phyloP scores from a whole-genome alignment of 192 early-diverging fungal species.

The Ambispora gerdemannii region DNA sequence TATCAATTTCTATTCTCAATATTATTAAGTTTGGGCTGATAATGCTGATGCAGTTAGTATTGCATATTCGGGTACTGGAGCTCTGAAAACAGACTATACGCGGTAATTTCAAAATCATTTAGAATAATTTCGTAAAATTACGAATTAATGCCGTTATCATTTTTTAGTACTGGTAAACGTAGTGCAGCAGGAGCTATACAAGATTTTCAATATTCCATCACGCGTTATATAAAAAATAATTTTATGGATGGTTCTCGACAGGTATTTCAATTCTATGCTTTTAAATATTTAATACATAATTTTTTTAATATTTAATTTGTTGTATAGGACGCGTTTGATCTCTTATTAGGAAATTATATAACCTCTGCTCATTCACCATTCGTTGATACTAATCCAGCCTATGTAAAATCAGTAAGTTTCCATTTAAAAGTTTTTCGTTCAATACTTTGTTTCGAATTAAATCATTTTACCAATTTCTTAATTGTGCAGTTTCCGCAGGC shows the following conservation, averaged over 20 bases:
- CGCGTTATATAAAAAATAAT: slow-evolving; percentile 92
- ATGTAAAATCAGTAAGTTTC: slow-evolving; percentile 51
- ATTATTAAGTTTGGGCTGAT: slow-evolving; percentile 89
- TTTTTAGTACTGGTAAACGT: slow-evolving; percentile 78
- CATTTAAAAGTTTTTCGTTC: background rate
- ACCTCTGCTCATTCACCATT: slow-evolving; percentile 46
- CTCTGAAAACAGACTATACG: slow-evolving; percentile 97
- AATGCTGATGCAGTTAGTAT: slow-evolving; percentile 90
- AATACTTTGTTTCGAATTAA: background rate
- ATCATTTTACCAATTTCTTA: slow-evolving; percentile 28
- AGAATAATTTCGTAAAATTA: background rate
- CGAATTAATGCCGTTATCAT: too few relatives aligned
- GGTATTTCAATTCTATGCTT: slow-evolving; percentile 18
- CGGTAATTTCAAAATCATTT: slow-evolving; percentile 40
- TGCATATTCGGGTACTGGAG: slow-evolving; percentile 94
- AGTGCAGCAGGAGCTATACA: slow-evolving; percentile 75
- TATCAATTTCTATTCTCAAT: background rate
- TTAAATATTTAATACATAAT: slow-evolving; percentile 8
- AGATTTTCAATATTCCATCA: slow-evolving; percentile 77
- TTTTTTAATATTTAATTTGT: slow-evolving; percentile 1
- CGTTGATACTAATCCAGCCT: slow-evolving; percentile 49
- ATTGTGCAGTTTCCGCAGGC: slow-evolving; percentile 45
- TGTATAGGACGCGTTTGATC: slow-evolving; percentile 75
- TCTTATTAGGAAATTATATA: slow-evolving; percentile 73
- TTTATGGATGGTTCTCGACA: slow-evolving; percentile 91